phyloP scores from a whole-genome alignment of 2,329 filamentous ascomycete species.

The Didymella segeticola region DNA sequence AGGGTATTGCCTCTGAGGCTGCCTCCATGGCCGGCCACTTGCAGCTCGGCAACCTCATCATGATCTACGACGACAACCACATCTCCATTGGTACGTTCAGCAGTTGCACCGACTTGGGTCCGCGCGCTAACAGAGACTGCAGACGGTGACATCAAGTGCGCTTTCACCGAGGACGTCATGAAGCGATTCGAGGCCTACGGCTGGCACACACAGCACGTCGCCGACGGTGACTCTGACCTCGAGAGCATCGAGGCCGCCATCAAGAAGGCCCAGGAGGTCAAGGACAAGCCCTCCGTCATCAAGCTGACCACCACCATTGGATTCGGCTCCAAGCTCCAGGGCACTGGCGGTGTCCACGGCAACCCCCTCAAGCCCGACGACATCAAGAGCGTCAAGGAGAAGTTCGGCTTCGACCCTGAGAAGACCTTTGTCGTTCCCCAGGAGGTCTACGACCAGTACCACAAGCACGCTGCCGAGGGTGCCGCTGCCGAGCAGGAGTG shows the following conservation, averaged over 20 bases:
- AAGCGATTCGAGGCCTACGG: constrained; percentile 97
- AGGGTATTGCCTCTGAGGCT: constrained; percentile 94
- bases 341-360: constrained; percentile 94
- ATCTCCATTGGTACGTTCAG: constrained; percentile 74
- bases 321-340: constrained; percentile 90
- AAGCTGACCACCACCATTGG: constrained; percentile 97
- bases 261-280: constrained; percentile 82
- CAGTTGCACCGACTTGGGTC: too few species aligned
- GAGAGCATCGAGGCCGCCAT: constrained; percentile 88
- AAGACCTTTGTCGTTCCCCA: constrained; percentile 93
- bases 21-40: constrained; percentile 92
- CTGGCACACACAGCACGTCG: constrained; percentile 88
- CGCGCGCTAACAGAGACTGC: constrained; percentile 22
- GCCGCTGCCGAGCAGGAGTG: constrained; percentile 92
- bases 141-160: constrained; percentile 94
- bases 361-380: constrained; percentile 95
- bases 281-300: constrained; percentile 96
- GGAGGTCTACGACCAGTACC: constrained; percentile 90
- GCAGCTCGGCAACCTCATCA: constrained; percentile 96
- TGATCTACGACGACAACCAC: constrained; percentile 98
- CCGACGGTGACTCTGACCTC: constrained; percentile 88
- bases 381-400: constrained; percentile 89
- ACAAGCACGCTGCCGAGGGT: constrained; percentile 83
- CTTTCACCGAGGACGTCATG: constrained; percentile 95
- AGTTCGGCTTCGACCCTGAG: constrained; percentile 95